Evolutionary conservation across 441 rosid species (phyloP).

Genomic region (Croton laevigatus): DNA sequence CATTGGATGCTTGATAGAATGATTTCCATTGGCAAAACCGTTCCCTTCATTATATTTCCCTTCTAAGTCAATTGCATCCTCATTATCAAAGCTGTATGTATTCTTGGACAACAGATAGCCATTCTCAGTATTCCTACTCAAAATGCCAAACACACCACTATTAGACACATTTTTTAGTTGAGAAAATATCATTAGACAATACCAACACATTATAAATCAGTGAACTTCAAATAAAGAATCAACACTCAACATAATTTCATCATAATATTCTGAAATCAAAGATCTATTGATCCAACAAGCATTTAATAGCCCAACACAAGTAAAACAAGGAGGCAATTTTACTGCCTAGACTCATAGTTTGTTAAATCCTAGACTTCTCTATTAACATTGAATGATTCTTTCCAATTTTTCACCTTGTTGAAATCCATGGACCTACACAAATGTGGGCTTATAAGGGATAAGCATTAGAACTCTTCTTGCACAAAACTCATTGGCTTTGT

Average conservation of each 20-base stretch:
- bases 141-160: conserved; percentile 24
- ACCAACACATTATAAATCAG: background rate
- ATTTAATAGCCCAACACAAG: conserved; percentile 17
- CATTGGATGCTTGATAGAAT: conserved; percentile 46
- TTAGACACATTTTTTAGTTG: background rate
- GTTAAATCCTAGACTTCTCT: too few relatives aligned
- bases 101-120: conserved; percentile 37
- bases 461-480: too few relatives aligned
- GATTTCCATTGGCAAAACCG: conserved; percentile 47
- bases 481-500: too few relatives aligned
- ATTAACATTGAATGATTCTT: too few relatives aligned
- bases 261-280: conserved; percentile 15
- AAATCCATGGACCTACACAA: too few relatives aligned
- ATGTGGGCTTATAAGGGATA: too few relatives aligned
- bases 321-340: conserved; percentile 1
- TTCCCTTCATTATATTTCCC: conserved; percentile 33
- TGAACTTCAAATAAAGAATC: conserved; percentile 8
- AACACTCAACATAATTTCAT: conserved; percentile 4
- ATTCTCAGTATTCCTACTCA: conserved; percentile 41
- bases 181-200: background rate
- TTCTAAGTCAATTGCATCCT: conserved; percentile 42
- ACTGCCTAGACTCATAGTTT: background rate
- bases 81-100: conserved; percentile 38
- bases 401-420: too few relatives aligned
- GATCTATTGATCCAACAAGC: background rate